Conservation (phyloP, 2,329 filamentous ascomycete genomes). For the Pseudogymnoascus verrucosus region DNA sequence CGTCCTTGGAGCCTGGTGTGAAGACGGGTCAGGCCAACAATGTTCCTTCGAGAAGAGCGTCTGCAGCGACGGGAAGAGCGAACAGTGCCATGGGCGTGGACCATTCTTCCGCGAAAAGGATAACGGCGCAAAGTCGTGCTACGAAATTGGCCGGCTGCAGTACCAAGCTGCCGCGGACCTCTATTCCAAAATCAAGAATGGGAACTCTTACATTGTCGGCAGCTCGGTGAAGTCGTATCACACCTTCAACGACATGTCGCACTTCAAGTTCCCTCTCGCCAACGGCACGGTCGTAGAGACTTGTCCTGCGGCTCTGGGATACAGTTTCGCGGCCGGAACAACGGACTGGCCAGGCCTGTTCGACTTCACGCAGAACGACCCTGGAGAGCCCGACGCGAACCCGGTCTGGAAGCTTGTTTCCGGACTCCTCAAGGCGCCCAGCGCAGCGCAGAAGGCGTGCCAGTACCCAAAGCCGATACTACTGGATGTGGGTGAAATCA, state of each 20-base stretch:
- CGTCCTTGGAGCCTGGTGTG: constrained; percentile 78
- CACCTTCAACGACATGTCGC: constrained; percentile 73
- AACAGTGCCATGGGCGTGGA: constrained; percentile 66
- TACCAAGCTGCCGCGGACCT: constrained; percentile 52
- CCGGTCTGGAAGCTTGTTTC: constrained; percentile 71
- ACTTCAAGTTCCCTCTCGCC: constrained; percentile 63
- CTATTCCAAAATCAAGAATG: constrained; percentile 38
- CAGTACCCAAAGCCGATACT: constrained; percentile 79
- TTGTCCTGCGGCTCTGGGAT: constrained; percentile 81
- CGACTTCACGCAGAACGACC: constrained; percentile 85
- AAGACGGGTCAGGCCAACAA: constrained; percentile 66
- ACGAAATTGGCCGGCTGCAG: constrained; percentile 69
- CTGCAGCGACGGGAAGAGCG: constrained; percentile 61
- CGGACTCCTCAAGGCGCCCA: constrained; percentile 62
- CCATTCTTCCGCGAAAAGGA: constrained; percentile 61
- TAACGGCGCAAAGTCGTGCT: constrained; percentile 64
- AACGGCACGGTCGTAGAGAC: constrained; percentile 66
- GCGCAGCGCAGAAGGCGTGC: constrained; percentile 61
- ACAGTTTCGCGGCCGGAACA: constrained; percentile 88
- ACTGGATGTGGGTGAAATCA: constrained; percentile 78
- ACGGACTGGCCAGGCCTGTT: constrained; percentile 86
- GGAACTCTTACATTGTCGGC: constrained; percentile 43
- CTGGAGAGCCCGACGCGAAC: constrained; percentile 57
- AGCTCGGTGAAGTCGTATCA: constrained; percentile 73
- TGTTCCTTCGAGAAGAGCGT: constrained; percentile 79